Evolutionary conservation across 108 stramenopile species (phyloP).

Genomic region (Heterococcus sp.): DNA sequence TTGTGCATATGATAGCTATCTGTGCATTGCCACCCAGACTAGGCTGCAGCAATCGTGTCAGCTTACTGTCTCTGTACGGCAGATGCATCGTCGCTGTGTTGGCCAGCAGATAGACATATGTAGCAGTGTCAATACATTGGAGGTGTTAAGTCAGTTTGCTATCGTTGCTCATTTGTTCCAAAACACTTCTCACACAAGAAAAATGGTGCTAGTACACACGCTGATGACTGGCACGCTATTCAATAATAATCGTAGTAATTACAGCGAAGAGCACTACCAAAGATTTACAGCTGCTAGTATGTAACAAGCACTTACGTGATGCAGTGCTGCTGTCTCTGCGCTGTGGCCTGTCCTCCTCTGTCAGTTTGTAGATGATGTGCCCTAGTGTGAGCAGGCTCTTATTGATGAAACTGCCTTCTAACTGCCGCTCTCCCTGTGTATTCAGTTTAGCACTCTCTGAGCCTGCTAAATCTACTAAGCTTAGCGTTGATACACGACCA

Average conservation of each 20-base stretch:
- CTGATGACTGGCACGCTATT: no score
- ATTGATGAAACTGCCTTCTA: slow-evolving; percentile 99
- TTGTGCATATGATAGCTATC: slow-evolving; percentile 91
- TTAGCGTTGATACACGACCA: slow-evolving; percentile 50
- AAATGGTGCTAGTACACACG: no score
- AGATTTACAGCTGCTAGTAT: slow-evolving; percentile 20
- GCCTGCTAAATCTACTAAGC: slow-evolving; percentile 66
- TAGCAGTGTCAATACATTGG: neutral
- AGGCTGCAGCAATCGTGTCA: slow-evolving; percentile 96
- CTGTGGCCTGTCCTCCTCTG: slow-evolving; percentile 32
- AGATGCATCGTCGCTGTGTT: slow-evolving; percentile 5
- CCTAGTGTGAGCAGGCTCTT: slow-evolving; percentile 83
- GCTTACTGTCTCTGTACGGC: slow-evolving; percentile 82
- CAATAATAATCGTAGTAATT: neutral
- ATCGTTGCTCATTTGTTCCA: neutral
- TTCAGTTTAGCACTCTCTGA: slow-evolving; percentile 62
- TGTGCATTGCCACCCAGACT: slow-evolving; percentile 87
- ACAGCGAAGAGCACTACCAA: neutral
- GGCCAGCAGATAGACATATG: neutral
- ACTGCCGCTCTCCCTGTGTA: slow-evolving; percentile 88
- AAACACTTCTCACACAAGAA: neutral
- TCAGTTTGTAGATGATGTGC: slow-evolving; percentile 67
- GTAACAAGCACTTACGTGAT: slow-evolving; percentile 60
- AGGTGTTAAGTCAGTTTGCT: no score
- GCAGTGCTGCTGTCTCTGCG: no score